Base-by-base conservation (phyloP, 192 early-diverging fungal species). In the Coemansia sp. region DNA sequence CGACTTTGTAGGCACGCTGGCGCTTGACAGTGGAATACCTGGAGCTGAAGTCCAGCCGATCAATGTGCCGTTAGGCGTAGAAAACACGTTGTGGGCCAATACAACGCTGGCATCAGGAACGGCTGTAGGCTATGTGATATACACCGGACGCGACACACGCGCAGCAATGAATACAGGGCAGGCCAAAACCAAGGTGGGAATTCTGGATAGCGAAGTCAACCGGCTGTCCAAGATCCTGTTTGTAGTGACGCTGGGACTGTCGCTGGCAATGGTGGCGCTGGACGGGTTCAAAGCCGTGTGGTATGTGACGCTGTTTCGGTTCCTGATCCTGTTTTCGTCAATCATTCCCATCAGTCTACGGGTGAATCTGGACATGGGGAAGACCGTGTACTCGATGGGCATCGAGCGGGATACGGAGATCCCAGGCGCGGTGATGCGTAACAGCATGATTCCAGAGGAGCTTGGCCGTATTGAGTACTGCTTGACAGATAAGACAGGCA, bases 291-390 rank as follows among this genome's bases (percentile, higher is more conserved):
- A 86, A 41, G 92, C 91, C 0, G 62, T 90, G 16, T 97, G 93
- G 92, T 90, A 91, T 71, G 86, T 94, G 40, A 93, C 93, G 58
- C 64, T 92, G 53, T 88, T 93, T 63, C 86, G 94, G 26, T 97
- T 97, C 71, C 72, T 97, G 59, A 97, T 97, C 58, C 81, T 97
- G 32, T 93, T 96, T 61, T 93, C 90, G 38, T 92, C 89, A 6
- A 97, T 97, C 17, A 97, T 97, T 43, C 95, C 95, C 0, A 95
- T 97, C 71, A 89, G 90, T 58, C 70, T 97, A 45, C 87, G 93
- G 43, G 94, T 97, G 8, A 97, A 95, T 64, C 71, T 97, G 51
- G 94, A 97, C 58, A 93, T 96, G 92, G 93, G 93, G 30, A 98
- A 98, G 79, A 88, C 89, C 1, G 87, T 93, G n/a, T 94, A 94